Percentiles rank a stretch among this genome's conserved stretches.
Evolutionary conservation across 371 early-diverging fungal genomes (phyloP).

Genomic region (Syncephalastrum monosporum): DNA sequence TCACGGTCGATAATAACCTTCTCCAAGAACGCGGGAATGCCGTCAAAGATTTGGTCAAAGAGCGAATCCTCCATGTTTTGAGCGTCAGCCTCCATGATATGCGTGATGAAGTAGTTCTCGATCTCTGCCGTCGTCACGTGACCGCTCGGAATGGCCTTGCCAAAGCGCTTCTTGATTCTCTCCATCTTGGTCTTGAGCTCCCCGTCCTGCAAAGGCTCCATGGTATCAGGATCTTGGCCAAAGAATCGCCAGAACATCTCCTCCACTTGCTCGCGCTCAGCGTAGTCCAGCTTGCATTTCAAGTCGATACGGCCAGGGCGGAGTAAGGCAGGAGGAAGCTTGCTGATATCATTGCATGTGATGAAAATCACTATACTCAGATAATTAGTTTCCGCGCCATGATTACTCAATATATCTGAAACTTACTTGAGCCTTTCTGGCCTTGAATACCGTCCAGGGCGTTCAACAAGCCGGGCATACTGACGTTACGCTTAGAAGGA

Average conservation of each 20-base stretch:
- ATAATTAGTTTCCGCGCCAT: no score
- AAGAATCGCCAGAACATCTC: slow-evolving; percentile 53
- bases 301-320: slow-evolving; percentile 97
- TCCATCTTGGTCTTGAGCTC: slow-evolving; percentile 8
- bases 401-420: not conserved
- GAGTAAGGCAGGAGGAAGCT: slow-evolving; percentile 92
- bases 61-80: slow-evolving; percentile 10
- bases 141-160: slow-evolving; percentile 26
- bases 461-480: slow-evolving; percentile 60
- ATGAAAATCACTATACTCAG: slow-evolving; percentile 70
- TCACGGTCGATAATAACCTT: slow-evolving; percentile 18
- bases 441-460: slow-evolving; percentile 83
- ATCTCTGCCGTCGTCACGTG: slow-evolving; percentile 51
- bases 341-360: slow-evolving; percentile 94
- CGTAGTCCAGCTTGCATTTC: slow-evolving; percentile 81
- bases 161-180: slow-evolving; percentile 11
- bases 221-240: slow-evolving; percentile 24
- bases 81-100: slow-evolving; percentile 22
- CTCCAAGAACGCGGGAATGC: slow-evolving; percentile 17
- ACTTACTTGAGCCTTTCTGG: slow-evolving; percentile 46
- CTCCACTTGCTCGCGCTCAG: slow-evolving; percentile 65
- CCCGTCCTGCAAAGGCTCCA: slow-evolving; percentile 13
- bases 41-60: slow-evolving; percentile 11
- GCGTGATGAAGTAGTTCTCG: slow-evolving; percentile 35
- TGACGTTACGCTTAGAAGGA: slow-evolving; percentile 9